Base-by-base conservation (phyloP, 768 basidiomycete genomes). In the Russula virescens region DNA sequence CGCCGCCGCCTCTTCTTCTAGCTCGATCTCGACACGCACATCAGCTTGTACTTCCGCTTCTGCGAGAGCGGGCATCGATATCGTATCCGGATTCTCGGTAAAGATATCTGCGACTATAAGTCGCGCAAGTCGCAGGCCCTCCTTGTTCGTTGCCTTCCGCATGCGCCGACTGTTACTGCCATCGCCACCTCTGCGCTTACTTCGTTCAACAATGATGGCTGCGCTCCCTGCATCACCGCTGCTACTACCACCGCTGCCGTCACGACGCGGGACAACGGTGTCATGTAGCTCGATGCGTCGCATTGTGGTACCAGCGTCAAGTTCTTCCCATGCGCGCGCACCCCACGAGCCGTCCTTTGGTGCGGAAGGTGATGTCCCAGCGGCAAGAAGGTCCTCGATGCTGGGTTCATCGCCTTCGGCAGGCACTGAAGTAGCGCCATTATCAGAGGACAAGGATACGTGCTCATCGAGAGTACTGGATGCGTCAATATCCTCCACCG, bases 261-360 rank as follows among this genome's bases (percentile, higher is more conserved):
- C 58, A 7, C 42, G 54, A 25, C 35, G 50, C 31, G 40, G 48
- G 57, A 54, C 55, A 26, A 58, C 60, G 13, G 62, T 58, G 28
- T 57, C 68, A 55, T 60, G 50, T 18, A 64, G 66, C 14, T 65
- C 63, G 34, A 73, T 38, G 34, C 69, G 71, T 64, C 74, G 76
- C 31, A 75, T 70, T n/a, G 76, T 77, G 11, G 67, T 68, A 1
- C 74, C 73, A 23, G 68, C n/a, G 58, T 74, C 71, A 48, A 72
- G 65, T 31, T 73, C 73, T 66, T 76, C 75, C 75, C 75, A 76
- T 3, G 75, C 75, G 9, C 72, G 67, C 13, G 73, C 75, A 40
- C 75, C 76, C 72, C 72, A 73, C 21, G 70, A 67, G 19, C 67
- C 63, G 7, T 61, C 62, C 51, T 38, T 61, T 5, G 60, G 64